phyloP scores from a whole-genome alignment of 108 stramenopile species.

The Pseudonitzschia multiseries region DNA sequence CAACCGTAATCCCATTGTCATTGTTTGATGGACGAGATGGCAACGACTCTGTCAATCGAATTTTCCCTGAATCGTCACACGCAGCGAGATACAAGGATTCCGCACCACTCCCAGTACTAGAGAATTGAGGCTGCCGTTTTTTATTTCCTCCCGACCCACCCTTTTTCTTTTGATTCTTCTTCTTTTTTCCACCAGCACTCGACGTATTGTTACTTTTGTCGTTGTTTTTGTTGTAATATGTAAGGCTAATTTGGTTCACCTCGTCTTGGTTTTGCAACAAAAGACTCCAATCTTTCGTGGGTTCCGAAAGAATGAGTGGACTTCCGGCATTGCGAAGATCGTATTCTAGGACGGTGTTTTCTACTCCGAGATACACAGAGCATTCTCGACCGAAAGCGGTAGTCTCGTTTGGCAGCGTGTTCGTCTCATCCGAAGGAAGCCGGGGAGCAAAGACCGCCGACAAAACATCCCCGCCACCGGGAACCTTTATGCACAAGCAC shows the following conservation, averaged over 20 bases:
- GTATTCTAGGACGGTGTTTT: conserved; percentile 39
- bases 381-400: not conserved
- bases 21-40: conserved; percentile 8
- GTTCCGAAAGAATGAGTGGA: conserved; percentile 33
- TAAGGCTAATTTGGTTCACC: conserved; percentile 46
- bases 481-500: conserved; percentile 47
- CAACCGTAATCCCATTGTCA: not conserved
- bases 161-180: conserved; percentile 5
- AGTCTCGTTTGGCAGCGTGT: not conserved
- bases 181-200: conserved; percentile 8
- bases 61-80: conserved; percentile 67
- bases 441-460: conserved; percentile 63
- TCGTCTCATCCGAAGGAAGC: not conserved
- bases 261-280: conserved; percentile 47
- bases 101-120: not conserved
- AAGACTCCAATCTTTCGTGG: conserved; percentile 26
- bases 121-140: conserved; percentile 1
- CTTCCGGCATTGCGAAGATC: conserved; percentile 40
- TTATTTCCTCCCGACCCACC: conserved; percentile 15
- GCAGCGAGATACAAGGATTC: conserved; percentile 47
- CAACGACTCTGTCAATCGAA: conserved; percentile 44
- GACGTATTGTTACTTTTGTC: conserved; percentile 29
- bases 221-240: conserved; percentile 16
- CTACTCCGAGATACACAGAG: conserved; percentile 30
- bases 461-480: conserved; percentile 44